Evolutionary conservation across 2,329 filamentous ascomycete species (phyloP).

Genomic region (Aspergillus aculeatus): DNA sequence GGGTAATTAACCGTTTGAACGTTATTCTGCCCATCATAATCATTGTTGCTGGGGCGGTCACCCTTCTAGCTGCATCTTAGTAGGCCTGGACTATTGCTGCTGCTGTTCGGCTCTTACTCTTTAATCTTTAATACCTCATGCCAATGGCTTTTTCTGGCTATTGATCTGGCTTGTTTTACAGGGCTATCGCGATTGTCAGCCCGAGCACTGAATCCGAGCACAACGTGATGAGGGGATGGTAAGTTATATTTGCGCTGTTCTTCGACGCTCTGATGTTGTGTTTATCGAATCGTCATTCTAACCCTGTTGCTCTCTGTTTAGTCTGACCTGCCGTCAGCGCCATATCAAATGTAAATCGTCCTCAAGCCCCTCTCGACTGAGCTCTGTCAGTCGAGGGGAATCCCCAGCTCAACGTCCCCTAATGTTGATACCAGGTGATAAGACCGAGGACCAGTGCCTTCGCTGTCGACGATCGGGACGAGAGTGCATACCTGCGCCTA

Average conservation of each 20-base stretch:
- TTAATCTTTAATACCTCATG: conserved; percentile 11
- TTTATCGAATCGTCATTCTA: conserved; percentile 9
- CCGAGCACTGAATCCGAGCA: conserved; percentile 20
- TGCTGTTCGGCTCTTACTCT: conserved; percentile 4
- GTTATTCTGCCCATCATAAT: conserved; percentile 22
- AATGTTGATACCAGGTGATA: conserved; percentile 31
- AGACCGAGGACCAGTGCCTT: conserved; percentile 34
- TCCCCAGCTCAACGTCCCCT: neutral
- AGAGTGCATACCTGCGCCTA: conserved; percentile 35
- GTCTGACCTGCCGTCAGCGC: conserved; percentile 40
- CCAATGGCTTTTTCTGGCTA: conserved; percentile 8
- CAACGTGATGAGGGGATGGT: conserved; percentile 42
- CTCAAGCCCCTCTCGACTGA: neutral
- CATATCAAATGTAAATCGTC: conserved; percentile 37
- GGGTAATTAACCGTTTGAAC: conserved; percentile 17
- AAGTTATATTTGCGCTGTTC: conserved; percentile 18
- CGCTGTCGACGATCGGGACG: conserved; percentile 38
- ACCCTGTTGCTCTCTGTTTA: conserved; percentile 12
- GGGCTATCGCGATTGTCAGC: conserved; percentile 20
- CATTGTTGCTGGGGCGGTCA: conserved; percentile 15
- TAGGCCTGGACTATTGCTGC: conserved; percentile 6
- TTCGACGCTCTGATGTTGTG: neutral
- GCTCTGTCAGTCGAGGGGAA: neutral
- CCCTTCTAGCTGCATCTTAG: conserved; percentile 18
- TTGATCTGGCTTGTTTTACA: conserved; percentile 22